Percentiles rank a stretch among this genome's conserved stretches.
phyloP scores from a whole-genome alignment of 2,329 filamentous ascomycete species.

The Sporothrix brasiliensis region DNA sequence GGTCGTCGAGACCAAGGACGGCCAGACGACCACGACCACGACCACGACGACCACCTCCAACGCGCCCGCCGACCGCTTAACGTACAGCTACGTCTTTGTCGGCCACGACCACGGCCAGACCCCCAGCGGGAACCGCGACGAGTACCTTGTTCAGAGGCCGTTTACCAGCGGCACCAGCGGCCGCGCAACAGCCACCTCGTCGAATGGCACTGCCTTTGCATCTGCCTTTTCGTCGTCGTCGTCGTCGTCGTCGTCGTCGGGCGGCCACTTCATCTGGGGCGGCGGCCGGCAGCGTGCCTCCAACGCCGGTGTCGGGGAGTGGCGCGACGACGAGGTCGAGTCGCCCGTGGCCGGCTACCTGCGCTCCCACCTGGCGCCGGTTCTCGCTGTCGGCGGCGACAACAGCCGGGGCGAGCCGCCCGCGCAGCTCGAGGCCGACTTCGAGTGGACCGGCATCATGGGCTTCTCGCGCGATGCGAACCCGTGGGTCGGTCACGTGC shows the following conservation, averaged over 20 bases:
- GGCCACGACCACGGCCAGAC: conserved; percentile 42
- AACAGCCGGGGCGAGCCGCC: conserved; percentile 18
- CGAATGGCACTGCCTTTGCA: neutral
- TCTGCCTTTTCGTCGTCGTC: conserved; percentile 39
- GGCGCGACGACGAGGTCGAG: conserved; percentile 45
- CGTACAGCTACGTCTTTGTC: conserved; percentile 66
- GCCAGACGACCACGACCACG: conserved; percentile 20
- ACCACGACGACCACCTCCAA: neutral
- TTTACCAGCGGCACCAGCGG: neutral
- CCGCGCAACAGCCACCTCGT: neutral
- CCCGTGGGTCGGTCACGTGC: conserved; percentile 73
- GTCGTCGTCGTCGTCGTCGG: conserved; percentile 33
- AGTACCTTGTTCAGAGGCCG: conserved; percentile 74
- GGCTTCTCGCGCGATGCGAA: conserved; percentile 68
- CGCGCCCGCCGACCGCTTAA: conserved; percentile 43
- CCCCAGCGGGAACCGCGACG: conserved; percentile 54
- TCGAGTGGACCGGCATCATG: conserved; percentile 82
- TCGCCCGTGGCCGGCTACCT: conserved; percentile 58
- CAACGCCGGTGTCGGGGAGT: conserved; percentile 49
- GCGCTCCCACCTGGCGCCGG: conserved; percentile 48
- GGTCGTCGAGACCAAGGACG: neutral
- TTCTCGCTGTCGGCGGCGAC: conserved; percentile 47
- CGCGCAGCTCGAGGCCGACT: conserved; percentile 54
- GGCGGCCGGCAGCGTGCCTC: conserved; percentile 65
- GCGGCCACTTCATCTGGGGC: conserved; percentile 68